Evolutionary conservation across 2,329 filamentous ascomycete species (phyloP).

Genomic region (Aspergillus terreus): DNA sequence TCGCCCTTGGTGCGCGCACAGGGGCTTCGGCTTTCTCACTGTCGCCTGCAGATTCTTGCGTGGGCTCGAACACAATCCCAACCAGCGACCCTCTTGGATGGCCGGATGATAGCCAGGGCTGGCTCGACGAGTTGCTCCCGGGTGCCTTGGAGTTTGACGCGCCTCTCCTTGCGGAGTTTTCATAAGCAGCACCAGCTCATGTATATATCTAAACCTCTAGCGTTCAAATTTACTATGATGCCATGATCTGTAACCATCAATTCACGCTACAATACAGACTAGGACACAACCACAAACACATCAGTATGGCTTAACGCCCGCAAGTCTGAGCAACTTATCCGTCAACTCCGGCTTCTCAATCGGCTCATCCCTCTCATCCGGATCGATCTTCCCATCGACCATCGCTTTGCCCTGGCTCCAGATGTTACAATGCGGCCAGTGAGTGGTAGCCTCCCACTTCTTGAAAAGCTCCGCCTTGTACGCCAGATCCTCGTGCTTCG

Average conservation of each 20-base stretch:
- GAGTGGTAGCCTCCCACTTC: slow-evolving; percentile 12
- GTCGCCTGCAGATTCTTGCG: not conserved
- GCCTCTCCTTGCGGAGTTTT: not conserved
- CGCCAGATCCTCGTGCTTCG: slow-evolving; percentile 4
- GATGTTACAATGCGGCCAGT: slow-evolving; percentile 19
- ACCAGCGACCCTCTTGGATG: not conserved
- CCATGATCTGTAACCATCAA: not conserved
- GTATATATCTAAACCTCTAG: not conserved
- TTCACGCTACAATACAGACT: not conserved
- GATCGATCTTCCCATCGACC: slow-evolving; percentile 11
- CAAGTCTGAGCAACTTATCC: slow-evolving; percentile 6
- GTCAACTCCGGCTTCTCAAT: slow-evolving; percentile 10
- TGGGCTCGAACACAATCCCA: not conserved
- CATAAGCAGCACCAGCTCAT: not conserved
- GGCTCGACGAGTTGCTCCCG: not conserved
- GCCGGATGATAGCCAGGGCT: not conserved
- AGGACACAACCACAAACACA: not conserved
- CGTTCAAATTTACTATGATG: too few relatives aligned
- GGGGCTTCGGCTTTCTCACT: not conserved
- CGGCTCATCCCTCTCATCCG: slow-evolving; percentile 12
- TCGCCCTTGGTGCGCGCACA: not conserved
- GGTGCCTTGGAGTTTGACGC: not conserved
- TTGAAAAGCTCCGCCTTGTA: slow-evolving; percentile 13
- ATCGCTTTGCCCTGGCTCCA: slow-evolving; percentile 10
- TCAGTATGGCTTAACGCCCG: slow-evolving; percentile 6